Base-by-base conservation (phyloP, 208 protist genomes). In the Crithidia mellificae region DNA sequence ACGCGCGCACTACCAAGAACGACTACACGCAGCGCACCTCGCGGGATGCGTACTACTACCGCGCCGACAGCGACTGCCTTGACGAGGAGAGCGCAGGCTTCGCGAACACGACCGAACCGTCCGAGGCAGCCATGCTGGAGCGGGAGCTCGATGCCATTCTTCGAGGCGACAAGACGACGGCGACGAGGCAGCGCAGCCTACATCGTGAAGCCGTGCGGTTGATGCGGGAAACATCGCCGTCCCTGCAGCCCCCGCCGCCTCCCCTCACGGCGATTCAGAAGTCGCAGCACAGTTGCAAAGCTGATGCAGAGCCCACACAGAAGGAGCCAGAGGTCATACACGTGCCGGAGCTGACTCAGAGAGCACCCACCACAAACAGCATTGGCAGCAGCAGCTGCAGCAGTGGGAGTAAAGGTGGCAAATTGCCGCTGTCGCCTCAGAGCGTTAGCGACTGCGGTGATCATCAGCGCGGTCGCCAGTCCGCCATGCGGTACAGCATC, bases 31-130 rank as follows among this genome's bases (percentile, higher is more conserved):
- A 49, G 4, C 30, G 61, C 2, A 30, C 62, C 12, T 68, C 41
- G 19, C n/a, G 69, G 2, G 69, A 74, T 25, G 39, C 17, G 32
- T 74, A 68, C 44, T 74, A 74, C 61, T 68, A 25, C 41, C 29
- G 44, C 47, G 12, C 0, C 30, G 24, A 59, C 17, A 50, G 19
- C 47, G 17, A 15, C 24, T n/a, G 15, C 1, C 19, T 3, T 41
- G 1, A 39, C 3, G 14, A 57, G 19, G 52, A 19, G n/a, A 8
- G 17, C 24, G 2, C 30, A 4, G n/a, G 41, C 29, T 2, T 1
- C 8, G 9, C 12, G 4, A 11, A 68, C 1, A 20, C 46, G 20
- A 25, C 27, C 11, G 5, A 11, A n/a, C 11, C 32, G 6, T 50
- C 47, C 14, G 44, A 55, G 19, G 51, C 3, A 17, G 36, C 36